These are phyloP conservation scores for Alternaria brassicicola DNA, from an alignment of 2,329 filamentous ascomycete species.

Conservation along the genomic window DNA sequence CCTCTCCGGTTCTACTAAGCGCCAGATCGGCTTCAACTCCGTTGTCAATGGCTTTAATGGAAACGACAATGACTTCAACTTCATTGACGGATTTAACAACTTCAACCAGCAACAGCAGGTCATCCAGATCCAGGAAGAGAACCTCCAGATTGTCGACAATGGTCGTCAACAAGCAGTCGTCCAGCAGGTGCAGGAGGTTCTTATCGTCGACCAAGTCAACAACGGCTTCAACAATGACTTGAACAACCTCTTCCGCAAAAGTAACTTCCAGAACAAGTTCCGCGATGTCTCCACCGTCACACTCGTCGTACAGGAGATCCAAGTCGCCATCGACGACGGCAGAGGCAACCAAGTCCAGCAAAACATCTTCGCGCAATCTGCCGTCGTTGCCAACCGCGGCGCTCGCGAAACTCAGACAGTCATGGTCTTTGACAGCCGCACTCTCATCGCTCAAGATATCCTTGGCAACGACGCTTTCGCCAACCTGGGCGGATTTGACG, in stretches of 20 bases:
- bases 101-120: constrained; percentile 41
- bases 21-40: constrained; percentile 18
- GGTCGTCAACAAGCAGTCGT: constrained; percentile 31
- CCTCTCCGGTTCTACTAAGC: constrained; percentile 23
- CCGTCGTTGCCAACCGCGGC: constrained; percentile 40
- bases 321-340: constrained; percentile 35
- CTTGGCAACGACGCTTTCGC: constrained; percentile 26
- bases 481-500: constrained; percentile 16
- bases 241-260: constrained; percentile 43
- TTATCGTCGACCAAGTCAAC: constrained; percentile 38
- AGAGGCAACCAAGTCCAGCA: constrained; percentile 31
- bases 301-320: constrained; percentile 41
- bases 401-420: constrained; percentile 30
- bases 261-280: constrained; percentile 30
- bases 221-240: constrained; percentile 38
- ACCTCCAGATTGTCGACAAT: constrained; percentile 35
- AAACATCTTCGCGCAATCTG: constrained; percentile 38
- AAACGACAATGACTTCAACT: constrained; percentile 36
- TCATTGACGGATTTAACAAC: constrained; percentile 39
- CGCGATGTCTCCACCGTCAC: constrained; percentile 32
- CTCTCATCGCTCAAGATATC: constrained; percentile 36
- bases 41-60: constrained; percentile 25
- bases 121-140: constrained; percentile 37
- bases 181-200: constrained; percentile 37
- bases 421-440: constrained; percentile 38